Evolutionary conservation across 768 basidiomycete genomes (phyloP).

Genomic region (Suillus clintonianus): DNA sequence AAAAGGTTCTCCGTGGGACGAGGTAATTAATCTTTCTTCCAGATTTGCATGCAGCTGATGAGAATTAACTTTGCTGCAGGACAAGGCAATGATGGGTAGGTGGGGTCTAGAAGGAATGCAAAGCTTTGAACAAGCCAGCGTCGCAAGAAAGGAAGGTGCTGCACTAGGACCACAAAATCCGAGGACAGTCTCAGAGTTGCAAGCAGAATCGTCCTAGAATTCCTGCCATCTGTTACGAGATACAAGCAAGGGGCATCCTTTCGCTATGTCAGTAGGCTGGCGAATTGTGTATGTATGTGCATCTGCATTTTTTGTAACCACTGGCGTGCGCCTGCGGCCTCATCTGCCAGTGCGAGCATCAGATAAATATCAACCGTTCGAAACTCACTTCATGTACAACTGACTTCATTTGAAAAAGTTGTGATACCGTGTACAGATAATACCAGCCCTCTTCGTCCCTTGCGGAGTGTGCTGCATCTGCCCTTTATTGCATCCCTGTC

Average conservation of each 20-base stretch:
- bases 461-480: background rate
- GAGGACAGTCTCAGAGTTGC: background rate
- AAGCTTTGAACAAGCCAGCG: conserved; percentile 77
- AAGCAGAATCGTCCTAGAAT: background rate
- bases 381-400: background rate
- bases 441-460: background rate
- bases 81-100: conserved; percentile 90
- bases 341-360: background rate
- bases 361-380: too few relatives aligned
- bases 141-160: conserved; percentile 55
- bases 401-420: background rate
- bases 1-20: conserved; percentile 91
- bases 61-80: conserved; percentile 41
- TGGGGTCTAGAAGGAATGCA: conserved; percentile 93
- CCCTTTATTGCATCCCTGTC: background rate
- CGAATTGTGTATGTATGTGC: background rate
- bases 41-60: conserved; percentile 10
- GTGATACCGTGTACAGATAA: background rate
- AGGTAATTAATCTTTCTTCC: conserved; percentile 42
- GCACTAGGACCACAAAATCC: conserved; percentile 7
- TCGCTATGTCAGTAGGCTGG: background rate
- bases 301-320: background rate
- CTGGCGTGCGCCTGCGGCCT: background rate
- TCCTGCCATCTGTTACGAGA: too few relatives aligned
- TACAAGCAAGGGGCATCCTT: too few relatives aligned